Evolutionary conservation across 2,329 filamentous ascomycete species (phyloP), one percentile per base, ranked within the genome.

Genomic region (Cladosporium phlei): DNA sequence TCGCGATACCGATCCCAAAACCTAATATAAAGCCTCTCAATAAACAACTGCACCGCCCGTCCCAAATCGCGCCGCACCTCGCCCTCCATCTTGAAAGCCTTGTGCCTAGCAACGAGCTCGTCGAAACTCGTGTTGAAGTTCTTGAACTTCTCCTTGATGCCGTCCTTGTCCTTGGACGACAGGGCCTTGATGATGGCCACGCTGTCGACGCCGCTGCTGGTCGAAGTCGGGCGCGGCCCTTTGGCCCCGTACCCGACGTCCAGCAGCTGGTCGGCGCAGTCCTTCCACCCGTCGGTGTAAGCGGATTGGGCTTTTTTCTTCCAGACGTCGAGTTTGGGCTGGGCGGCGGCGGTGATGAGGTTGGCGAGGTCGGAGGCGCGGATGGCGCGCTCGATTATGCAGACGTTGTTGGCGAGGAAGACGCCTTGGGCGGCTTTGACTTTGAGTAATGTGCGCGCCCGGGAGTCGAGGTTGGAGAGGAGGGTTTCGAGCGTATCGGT

Each of bases 1-100:
- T 97, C 93, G 65, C 96, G 90, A 65, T 98, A 98, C 21, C 91
- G 80, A 68, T 97, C 93, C 82, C 88, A 97, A 69, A 98, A 98
- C 35, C 93, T 79, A 52, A 85, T 86, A 70, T 98, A 98, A 11
- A 98, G 76, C 46, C 91, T 90, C 69, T 97, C 91, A 47, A 98
- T 83, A 70, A 95, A 88, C 58, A 84, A 83, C 65, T 93, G 88
- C 53, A 97, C 84, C 61, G 96, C 90, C 58, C 84, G 82, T 12
- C 82, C 83, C 59, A 97, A 78, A 68, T 85, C 80, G 52, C 80
- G 77, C 33, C 88, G 80, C 24, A 97, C 91, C 64, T 97, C 91
- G 19, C 81, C 80, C 70, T 98, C 93, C 87, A 97, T 95, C 59
- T 76, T 83, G 60, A 88, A 86, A 21, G 77, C 74, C 69, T 89